phyloP scores from a whole-genome alignment of 2,329 filamentous ascomycete species.

The Stagonosporopsis tanaceti region DNA sequence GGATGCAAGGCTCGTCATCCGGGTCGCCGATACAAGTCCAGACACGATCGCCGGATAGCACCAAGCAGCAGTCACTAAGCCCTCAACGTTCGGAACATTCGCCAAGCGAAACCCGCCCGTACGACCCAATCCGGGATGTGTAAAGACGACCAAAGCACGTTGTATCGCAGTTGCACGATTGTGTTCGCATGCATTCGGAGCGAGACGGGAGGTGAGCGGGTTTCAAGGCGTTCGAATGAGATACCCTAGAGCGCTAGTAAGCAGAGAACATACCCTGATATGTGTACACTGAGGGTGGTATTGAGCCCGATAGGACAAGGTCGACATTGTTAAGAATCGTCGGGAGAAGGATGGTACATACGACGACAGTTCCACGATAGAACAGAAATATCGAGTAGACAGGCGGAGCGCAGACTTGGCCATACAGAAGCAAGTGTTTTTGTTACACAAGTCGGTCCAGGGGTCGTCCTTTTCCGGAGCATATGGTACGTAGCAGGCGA shows the following conservation, averaged over 20 bases:
- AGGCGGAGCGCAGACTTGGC: constrained; percentile 16
- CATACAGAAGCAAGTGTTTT: constrained; percentile 16
- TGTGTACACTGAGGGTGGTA: constrained; percentile 2
- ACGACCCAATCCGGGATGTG: constrained; percentile 49
- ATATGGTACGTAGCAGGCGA: constrained; percentile 34
- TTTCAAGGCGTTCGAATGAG: constrained; percentile 26
- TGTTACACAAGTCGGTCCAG: constrained; percentile 27
- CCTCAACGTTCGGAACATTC: constrained; percentile 43
- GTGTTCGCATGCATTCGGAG: constrained; percentile 22
- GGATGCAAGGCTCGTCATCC: constrained; percentile 38
- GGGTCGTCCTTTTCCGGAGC: constrained; percentile 23
- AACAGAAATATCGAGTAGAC: neutral
- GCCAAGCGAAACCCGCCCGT: constrained; percentile 46
- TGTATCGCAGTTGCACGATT: constrained; percentile 30
- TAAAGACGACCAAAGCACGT: constrained; percentile 24
- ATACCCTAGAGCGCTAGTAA: constrained; percentile 29
- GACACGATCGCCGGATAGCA: constrained; percentile 34
- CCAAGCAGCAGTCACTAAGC: constrained; percentile 40
- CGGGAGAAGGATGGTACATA: neutral
- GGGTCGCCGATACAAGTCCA: constrained; percentile 41
- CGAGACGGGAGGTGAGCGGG: constrained; percentile 23
- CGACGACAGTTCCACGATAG: neutral
- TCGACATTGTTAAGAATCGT: neutral
- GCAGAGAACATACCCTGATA: constrained; percentile 12
- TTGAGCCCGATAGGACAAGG: neutral